Conservation (phyloP, 371 early-diverging fungal genomes). For the Haplosporangium sp. region DNA sequence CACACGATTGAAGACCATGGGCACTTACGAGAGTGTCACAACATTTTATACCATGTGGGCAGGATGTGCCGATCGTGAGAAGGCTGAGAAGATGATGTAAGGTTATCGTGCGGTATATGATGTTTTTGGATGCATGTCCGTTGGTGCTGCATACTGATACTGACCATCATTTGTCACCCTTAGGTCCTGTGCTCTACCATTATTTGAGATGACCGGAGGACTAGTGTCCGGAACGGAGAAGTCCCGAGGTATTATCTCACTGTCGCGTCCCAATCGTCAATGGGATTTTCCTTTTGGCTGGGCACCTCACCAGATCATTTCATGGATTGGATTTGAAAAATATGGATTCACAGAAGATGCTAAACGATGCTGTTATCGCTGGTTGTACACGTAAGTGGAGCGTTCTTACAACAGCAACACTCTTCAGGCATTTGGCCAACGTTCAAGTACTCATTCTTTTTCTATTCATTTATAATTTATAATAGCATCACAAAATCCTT, state of each 20-base stretch:
- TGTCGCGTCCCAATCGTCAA: conserved; percentile 93
- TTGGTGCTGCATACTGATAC: neutral
- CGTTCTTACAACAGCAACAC: too few species aligned
- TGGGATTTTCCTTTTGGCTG: conserved; percentile 98
- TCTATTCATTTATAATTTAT: neutral
- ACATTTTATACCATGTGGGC: conserved; percentile 84
- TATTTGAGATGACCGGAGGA: conserved; percentile 80
- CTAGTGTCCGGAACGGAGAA: conserved; percentile 41
- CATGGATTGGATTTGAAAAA: conserved; percentile 90
- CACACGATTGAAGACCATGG: conserved; percentile 58
- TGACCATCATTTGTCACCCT: neutral
- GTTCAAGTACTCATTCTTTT: neutral
- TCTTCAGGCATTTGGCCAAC: neutral
- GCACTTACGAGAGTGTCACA: conserved; percentile 79
- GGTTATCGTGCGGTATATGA: conserved; percentile 3
- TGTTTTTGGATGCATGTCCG: neutral
- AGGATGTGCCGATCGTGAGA: conserved; percentile 70
- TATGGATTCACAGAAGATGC: conserved; percentile 88
- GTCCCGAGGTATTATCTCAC: conserved; percentile 32
- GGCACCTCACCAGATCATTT: conserved; percentile 98
- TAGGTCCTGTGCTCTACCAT: conserved; percentile 35
- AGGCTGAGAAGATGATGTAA: conserved; percentile 71
- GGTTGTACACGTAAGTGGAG: conserved; percentile 86
- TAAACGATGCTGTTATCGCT: conserved; percentile 89
- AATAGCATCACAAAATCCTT: conserved; percentile 87